Percentiles rank a stretch among this genome's conserved stretches.
These are phyloP conservation scores for Cavenderia fasciculata DNA, from an alignment of 78 protist species.

Conservation along the genomic window DNA sequence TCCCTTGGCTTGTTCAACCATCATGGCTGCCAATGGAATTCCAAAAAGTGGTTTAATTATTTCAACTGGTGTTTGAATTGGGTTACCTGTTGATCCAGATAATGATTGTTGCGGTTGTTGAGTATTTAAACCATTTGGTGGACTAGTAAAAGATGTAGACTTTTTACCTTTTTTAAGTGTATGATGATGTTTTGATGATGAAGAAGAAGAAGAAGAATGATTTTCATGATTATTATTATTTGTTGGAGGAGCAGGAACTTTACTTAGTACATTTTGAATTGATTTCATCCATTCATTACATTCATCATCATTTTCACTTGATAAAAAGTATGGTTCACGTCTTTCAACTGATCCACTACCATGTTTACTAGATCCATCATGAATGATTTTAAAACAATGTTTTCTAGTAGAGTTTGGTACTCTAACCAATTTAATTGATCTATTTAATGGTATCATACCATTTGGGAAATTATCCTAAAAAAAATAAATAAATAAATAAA, in stretches of 20 bases:
- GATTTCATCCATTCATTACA: conserved; percentile 33
- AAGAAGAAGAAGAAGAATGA: too few species aligned
- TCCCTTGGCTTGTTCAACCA: conserved; percentile 24
- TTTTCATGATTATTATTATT: too few species aligned
- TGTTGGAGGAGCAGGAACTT: too few species aligned
- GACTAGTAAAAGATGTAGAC: too few species aligned
- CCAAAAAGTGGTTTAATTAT: conserved; percentile 49
- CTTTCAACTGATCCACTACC: neutral
- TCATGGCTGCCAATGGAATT: neutral
- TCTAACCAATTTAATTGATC: neutral
- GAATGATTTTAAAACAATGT: conserved; percentile 50
- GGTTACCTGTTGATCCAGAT: neutral
- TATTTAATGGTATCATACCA: conserved; percentile 42
- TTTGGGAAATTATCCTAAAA: conserved; percentile 62
- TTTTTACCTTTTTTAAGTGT: too few species aligned
- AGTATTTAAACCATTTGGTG: too few species aligned
- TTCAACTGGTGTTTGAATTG: neutral
- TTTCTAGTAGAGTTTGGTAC: conserved; percentile 38
- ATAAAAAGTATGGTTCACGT: conserved; percentile 38
- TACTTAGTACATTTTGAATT: neutral
- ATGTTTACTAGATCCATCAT: neutral
- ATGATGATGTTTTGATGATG: too few species aligned
- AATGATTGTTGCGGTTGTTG: neutral
- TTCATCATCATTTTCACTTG: conserved; percentile 54
- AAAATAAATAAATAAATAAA: neutral